Conservation (phyloP, 495 filamentous ascomycete genomes). For the Aspergillus homomorphus region DNA sequence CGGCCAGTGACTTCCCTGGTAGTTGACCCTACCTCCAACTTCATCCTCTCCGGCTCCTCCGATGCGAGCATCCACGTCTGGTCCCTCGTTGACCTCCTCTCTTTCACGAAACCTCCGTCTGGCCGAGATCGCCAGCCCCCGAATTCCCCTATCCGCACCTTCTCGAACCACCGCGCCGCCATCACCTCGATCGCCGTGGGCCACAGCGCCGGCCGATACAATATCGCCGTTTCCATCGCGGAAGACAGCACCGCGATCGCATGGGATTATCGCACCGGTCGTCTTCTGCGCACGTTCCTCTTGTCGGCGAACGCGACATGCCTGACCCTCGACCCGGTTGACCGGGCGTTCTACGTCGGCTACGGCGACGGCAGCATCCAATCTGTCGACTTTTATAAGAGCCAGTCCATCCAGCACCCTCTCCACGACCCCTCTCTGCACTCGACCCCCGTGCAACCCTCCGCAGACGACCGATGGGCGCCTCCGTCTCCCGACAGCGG, state of each 20-base stretch:
- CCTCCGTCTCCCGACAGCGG: conserved; percentile 59
- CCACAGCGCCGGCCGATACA: conserved; percentile 63
- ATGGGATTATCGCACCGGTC: conserved; percentile 84
- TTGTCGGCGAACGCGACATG: conserved; percentile 69
- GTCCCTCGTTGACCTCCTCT: conserved; percentile 73
- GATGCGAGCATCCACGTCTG: conserved; percentile 90
- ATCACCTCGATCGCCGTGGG: conserved; percentile 69
- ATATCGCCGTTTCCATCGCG: conserved; percentile 73
- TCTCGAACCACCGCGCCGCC: conserved; percentile 76
- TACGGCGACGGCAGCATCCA: conserved; percentile 83
- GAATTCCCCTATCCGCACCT: conserved; percentile 59
- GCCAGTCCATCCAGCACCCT: conserved; percentile 44
- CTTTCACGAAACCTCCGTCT: conserved; percentile 49
- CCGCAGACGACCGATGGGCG: conserved; percentile 56
- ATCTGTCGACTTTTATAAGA: conserved; percentile 71
- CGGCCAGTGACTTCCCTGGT: conserved; percentile 77
- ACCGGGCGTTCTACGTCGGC: conserved; percentile 76
- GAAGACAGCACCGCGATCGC: conserved; percentile 78
- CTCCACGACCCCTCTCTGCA: conserved; percentile 55
- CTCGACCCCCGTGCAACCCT: conserved; percentile 56
- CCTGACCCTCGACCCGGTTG: conserved; percentile 75
- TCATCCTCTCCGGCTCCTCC: conserved; percentile 81
- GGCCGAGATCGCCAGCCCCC: conserved; percentile 35
- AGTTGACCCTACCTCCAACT: conserved; percentile 66
- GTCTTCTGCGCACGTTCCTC: conserved; percentile 72